phyloP scores from a whole-genome alignment of 805 yeast species.

The Candida sithepensis region DNA sequence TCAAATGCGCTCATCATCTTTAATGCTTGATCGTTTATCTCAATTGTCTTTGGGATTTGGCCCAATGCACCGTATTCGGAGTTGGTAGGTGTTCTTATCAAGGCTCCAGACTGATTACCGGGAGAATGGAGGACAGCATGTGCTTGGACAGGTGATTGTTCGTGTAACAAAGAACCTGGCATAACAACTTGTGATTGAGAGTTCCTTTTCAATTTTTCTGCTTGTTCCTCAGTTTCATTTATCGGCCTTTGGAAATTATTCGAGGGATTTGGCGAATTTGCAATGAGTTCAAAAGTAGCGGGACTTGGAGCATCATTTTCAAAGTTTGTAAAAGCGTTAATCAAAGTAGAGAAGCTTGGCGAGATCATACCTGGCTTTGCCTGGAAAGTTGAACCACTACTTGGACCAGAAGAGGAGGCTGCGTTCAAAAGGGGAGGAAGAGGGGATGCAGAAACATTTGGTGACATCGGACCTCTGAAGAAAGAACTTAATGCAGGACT shows the following conservation, averaged over 20 bases:
- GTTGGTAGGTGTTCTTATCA: not conserved
- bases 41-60: conserved; percentile 22
- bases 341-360: conserved; percentile 26
- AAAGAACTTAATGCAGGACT: conserved; percentile 15
- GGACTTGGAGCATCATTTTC: conserved; percentile 26
- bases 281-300: conserved; percentile 17
- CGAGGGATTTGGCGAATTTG: conserved; percentile 7
- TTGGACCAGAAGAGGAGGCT: not conserved
- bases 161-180: conserved; percentile 13
- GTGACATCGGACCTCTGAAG: conserved; percentile 10
- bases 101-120: not conserved
- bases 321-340: conserved; percentile 28
- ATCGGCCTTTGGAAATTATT: not conserved
- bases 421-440: not conserved
- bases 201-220: not conserved
- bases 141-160: conserved; percentile 6
- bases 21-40: conserved; percentile 26
- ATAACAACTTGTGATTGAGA: conserved; percentile 3
- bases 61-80: conserved; percentile 5
- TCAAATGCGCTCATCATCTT: conserved; percentile 37
- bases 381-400: not conserved
- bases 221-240: not conserved
- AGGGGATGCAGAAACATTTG: conserved; percentile 13
- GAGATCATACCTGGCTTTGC: conserved; percentile 14
- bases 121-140: conserved; percentile 1